phyloP scores from a whole-genome alignment of 805 yeast genomes.

The Saccharomycopsis olivae region DNA sequence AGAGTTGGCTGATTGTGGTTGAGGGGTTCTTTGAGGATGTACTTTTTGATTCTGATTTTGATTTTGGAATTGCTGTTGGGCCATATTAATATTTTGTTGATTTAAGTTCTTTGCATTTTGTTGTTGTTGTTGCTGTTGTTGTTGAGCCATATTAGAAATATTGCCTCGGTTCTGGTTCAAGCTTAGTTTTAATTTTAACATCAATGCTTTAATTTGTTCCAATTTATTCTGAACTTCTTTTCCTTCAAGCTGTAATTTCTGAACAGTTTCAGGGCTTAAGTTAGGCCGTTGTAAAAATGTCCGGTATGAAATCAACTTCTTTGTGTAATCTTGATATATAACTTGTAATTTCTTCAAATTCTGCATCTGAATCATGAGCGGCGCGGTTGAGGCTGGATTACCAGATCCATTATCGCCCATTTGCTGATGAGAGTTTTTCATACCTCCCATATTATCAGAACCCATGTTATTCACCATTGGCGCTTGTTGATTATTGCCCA shows the following conservation, averaged over 20 bases:
- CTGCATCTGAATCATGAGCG: constrained; percentile 12
- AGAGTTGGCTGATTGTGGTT: neutral
- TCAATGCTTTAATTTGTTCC: constrained; percentile 19
- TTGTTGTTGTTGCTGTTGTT: constrained; percentile 6
- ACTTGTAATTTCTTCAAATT: constrained; percentile 6
- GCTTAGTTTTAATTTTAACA: constrained; percentile 13
- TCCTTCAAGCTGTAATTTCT: constrained; percentile 24
- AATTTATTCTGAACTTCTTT: constrained; percentile 24
- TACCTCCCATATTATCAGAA: too few species aligned
- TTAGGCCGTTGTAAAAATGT: constrained; percentile 24
- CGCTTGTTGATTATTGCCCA: too few species aligned
- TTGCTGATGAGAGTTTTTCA: too few species aligned
- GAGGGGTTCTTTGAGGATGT: neutral
- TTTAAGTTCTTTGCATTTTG: neutral
- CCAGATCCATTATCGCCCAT: neutral
- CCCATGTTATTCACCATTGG: too few species aligned
- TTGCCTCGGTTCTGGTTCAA: constrained; percentile 12
- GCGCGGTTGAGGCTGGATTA: neutral
- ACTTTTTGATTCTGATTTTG: neutral
- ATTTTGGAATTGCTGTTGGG: neutral
- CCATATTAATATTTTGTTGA: neutral
- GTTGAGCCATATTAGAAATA: constrained; percentile 17
- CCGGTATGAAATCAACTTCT: constrained; percentile 19
- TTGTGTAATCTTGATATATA: constrained; percentile 9
- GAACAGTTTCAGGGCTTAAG: constrained; percentile 24